Percentiles rank a stretch among this genome's conserved stretches.
Conservation (phyloP, 116 monocot genomes). For the Iris pallida region DNA sequence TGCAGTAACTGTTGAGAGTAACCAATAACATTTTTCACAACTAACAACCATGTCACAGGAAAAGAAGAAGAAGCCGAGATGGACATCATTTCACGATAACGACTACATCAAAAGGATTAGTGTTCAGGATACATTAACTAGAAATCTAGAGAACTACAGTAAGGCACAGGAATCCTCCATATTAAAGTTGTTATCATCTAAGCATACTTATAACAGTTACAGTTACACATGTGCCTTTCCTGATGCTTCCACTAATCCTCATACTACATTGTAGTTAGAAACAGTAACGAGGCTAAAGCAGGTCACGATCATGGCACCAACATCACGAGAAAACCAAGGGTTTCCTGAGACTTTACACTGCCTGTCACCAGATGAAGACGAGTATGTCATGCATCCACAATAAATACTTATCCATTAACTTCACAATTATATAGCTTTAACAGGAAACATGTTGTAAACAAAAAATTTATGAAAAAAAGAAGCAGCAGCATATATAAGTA, state of each 20-base stretch:
- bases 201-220: constrained; percentile 4
- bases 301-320: background rate
- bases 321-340: background rate
- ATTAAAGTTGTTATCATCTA: background rate
- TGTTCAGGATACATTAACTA: constrained; percentile 3
- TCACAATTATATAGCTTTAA: no score
- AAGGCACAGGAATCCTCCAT: constrained; percentile 3
- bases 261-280: background rate
- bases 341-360: background rate
- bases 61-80: no score
- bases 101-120: background rate
- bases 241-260: background rate
- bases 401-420: no score
- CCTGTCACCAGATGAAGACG: no score
- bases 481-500: no score
- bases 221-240: background rate
- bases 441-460: no score
- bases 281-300: background rate
- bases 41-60: no score
- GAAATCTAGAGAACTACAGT: background rate
- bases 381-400: no score
- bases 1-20: no score
- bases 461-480: no score
- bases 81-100: background rate
- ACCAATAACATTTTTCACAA: no score